Conservation (phyloP, 495 filamentous ascomycete species). For the Trichoderma erinaceum region DNA sequence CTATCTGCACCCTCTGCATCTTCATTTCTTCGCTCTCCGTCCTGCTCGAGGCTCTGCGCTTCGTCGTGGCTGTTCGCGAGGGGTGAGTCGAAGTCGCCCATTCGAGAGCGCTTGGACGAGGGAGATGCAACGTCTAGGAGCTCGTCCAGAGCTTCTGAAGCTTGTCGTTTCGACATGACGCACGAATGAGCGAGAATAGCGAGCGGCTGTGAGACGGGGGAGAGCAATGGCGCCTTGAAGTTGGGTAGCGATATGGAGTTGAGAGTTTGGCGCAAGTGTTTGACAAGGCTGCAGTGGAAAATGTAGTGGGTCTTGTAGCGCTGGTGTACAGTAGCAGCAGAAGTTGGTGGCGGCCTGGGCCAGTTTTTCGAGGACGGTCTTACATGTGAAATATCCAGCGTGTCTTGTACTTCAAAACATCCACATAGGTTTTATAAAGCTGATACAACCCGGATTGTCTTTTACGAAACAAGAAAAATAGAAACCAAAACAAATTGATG, state of each 20-base stretch:
- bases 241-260: neutral
- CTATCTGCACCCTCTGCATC: slow-evolving; percentile 31
- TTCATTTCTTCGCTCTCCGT: slow-evolving; percentile 26
- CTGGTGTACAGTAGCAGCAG: too few species aligned
- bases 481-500: too few species aligned
- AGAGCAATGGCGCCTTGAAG: neutral
- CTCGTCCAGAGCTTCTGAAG: slow-evolving; percentile 69
- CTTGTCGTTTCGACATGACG: slow-evolving; percentile 68
- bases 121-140: slow-evolving; percentile 55
- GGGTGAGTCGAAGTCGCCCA: slow-evolving; percentile 46
- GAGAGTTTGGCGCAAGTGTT: neutral
- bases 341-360: too few species aligned
- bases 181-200: neutral
- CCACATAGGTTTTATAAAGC: too few species aligned
- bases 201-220: neutral
- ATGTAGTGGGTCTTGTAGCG: neutral
- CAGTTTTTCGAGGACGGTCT: too few species aligned
- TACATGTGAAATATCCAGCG: too few species aligned
- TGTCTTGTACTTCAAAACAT: too few species aligned
- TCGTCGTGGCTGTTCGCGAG: slow-evolving; percentile 28
- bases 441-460: too few species aligned
- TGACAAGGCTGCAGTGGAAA: slow-evolving; percentile 5
- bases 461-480: too few species aligned
- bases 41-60: slow-evolving; percentile 24
- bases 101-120: slow-evolving; percentile 66